Evolutionary conservation across 495 filamentous ascomycete species (phyloP).

Genomic region (Rhypophila decipiens): DNA sequence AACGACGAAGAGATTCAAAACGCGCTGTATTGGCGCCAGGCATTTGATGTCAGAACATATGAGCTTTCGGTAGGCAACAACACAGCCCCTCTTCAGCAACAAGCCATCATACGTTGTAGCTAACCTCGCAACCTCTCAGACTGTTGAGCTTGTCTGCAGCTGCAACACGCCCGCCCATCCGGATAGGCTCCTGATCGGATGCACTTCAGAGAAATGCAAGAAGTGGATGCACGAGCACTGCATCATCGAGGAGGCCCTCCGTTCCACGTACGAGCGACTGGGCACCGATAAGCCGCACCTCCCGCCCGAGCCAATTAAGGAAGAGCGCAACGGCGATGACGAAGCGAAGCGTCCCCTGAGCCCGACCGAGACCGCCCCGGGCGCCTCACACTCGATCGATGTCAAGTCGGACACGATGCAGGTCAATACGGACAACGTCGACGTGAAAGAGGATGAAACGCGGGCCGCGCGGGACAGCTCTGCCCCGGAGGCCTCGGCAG

Average conservation of each 20-base stretch:
- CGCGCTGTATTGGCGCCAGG: constrained; percentile 61
- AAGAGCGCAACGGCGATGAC: constrained; percentile 27
- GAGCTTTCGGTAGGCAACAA: constrained; percentile 49
- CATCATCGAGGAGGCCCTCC: constrained; percentile 46
- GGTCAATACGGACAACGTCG: constrained; percentile 24
- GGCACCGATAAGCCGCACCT: constrained; percentile 40
- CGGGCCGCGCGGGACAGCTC: constrained; percentile 18
- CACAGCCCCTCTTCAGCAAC: background rate
- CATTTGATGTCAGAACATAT: constrained; percentile 48
- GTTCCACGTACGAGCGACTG: constrained; percentile 38
- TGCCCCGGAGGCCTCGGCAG: constrained; percentile 5
- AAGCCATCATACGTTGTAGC: background rate
- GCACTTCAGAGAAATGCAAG: constrained; percentile 48
- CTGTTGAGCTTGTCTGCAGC: constrained; percentile 53
- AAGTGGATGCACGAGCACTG: constrained; percentile 62
- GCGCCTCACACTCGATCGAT: constrained; percentile 39
- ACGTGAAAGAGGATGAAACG: constrained; percentile 25
- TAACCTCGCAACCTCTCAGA: constrained; percentile 28
- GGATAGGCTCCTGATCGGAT: constrained; percentile 52
- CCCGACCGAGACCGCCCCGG: constrained; percentile 35
- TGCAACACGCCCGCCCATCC: constrained; percentile 59
- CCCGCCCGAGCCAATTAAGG: constrained; percentile 25
- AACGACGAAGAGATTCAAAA: constrained; percentile 53
- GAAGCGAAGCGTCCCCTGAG: constrained; percentile 35
- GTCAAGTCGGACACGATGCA: constrained; percentile 31